A percentile compares a stretch with the other conserved stretches of the same genome.
Conservation (phyloP, 176 grass and related monocot genomes). For the Tillandsia fasciculata region DNA sequence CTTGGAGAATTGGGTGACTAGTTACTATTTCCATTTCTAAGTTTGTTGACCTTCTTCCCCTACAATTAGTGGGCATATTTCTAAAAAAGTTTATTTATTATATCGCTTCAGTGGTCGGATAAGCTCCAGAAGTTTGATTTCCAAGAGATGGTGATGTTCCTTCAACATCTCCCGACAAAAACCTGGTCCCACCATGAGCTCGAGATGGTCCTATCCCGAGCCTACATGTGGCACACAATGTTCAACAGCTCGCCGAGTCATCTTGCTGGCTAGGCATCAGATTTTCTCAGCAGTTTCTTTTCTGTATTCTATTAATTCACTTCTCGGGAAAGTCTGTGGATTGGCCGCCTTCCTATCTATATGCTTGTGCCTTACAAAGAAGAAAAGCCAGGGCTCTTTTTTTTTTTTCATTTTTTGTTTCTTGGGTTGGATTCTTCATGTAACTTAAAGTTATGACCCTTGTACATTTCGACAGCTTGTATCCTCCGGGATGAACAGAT, state of each 20-base stretch:
- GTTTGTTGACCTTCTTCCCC: neutral
- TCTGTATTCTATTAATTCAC: neutral
- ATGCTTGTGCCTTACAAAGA: neutral
- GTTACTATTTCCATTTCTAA: neutral
- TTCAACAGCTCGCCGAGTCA: constrained; percentile 85
- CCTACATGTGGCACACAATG: constrained; percentile 95
- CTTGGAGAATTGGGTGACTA: neutral
- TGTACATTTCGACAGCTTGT: neutral
- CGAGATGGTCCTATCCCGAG: constrained; percentile 78
- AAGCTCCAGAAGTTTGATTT: constrained; percentile 90
- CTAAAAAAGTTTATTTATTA: neutral
- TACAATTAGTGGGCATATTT: neutral
- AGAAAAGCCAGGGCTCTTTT: neutral
- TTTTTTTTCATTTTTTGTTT: neutral
- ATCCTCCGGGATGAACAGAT: neutral
- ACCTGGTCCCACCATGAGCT: constrained; percentile 87
- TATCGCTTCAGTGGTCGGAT: constrained; percentile 70
- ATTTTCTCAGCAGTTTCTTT: neutral
- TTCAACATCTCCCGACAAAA: constrained; percentile 86
- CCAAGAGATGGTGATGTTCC: constrained; percentile 98
- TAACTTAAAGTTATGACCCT: neutral
- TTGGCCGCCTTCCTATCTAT: neutral
- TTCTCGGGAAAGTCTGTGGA: neutral
- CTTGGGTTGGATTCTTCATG: neutral
- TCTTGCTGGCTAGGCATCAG: constrained; percentile 38